Conservation (phyloP, 73 alveolate genomes). For the Paramecium caudatum region DNA sequence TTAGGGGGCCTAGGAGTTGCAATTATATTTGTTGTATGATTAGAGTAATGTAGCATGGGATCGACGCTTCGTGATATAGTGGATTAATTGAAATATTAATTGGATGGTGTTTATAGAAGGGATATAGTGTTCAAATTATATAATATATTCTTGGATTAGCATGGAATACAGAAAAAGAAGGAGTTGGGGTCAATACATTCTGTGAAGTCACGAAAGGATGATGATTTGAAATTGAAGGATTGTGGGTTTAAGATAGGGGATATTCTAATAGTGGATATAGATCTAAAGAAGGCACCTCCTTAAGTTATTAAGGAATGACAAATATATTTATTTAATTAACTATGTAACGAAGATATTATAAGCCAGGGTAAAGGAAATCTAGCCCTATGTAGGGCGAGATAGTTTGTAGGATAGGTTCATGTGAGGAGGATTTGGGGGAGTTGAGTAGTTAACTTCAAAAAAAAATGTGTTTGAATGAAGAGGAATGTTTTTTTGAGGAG, state of each 20-base stretch:
- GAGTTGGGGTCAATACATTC: conserved; percentile 49
- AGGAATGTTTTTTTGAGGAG: neutral
- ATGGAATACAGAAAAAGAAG: conserved; percentile 55
- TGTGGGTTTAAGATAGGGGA: conserved; percentile 53
- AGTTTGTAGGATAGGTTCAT: neutral
- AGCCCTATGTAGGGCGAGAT: too few relatives aligned
- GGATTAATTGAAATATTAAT: conserved; percentile 56
- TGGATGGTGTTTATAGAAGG: conserved; percentile 27
- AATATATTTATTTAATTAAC: conserved; percentile 12
- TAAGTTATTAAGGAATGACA: conserved; percentile 23
- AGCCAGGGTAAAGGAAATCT: too few relatives aligned
- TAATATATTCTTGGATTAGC: conserved; percentile 29
- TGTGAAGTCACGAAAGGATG: conserved; percentile 37
- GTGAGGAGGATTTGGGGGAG: neutral
- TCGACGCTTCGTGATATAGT: conserved; percentile 62
- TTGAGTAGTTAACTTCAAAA: neutral
- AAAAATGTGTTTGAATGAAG: conserved; percentile 44
- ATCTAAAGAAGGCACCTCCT: neutral
- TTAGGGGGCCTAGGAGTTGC: neutral
- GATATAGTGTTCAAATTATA: conserved; percentile 8
- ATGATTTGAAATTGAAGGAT: conserved; percentile 19
- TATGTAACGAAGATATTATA: too few relatives aligned
- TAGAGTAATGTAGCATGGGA: neutral
- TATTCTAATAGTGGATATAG: conserved; percentile 41
- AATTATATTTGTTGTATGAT: conserved; percentile 40